Evolutionary conservation across 148 eudicot species (phyloP), one percentile per base, ranked within the genome.

Genomic region (Hydrangea macrophylla): DNA sequence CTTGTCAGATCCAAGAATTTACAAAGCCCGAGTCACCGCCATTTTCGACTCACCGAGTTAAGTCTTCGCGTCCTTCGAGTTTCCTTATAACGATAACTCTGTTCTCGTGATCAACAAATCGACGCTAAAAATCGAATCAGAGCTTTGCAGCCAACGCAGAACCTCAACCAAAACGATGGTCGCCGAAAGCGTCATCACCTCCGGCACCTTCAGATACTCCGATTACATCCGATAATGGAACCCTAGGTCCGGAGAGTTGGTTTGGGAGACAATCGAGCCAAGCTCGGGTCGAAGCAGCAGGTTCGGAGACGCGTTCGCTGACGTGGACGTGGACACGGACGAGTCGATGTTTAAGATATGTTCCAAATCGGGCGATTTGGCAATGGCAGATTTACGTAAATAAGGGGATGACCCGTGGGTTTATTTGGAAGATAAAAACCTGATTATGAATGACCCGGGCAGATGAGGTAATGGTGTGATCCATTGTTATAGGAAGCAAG

Each of bases 181-280:
- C 13, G 51, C 87, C 23, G 74, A 71, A 4, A 78, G 82, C 62
- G 65, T 88, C 0, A 78, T 88, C 2, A 64, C 80, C 1, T 75
- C 81, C 0, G 86, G 94, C 2, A 88, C 90, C 13, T 88, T 90
- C 9, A 96, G 98, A n/a, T 90, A 72, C 56, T 75, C 96, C 0
- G 98, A 95, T 8, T 86, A 84, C 62, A 70, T 93, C 11, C 75
- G 96, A 27, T 63, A 83, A 22, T 93, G 92, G 94, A 96, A 93
- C 57, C 78, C 80, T 4, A 70, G 95, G 53, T 77, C 85, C 0
- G 78, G 85, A 2, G 55, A 58, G 12, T 72, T 77, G 26, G 89
- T 88, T 3, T 93, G 96, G 96, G 98, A 93, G 73, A 83, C 81
- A 22, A 80, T 76, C 22, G 93, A 89, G 81, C 92, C 96, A 1